Conservation (phyloP, 108 stramenopile species). For the Nitzschia inconspicua region DNA sequence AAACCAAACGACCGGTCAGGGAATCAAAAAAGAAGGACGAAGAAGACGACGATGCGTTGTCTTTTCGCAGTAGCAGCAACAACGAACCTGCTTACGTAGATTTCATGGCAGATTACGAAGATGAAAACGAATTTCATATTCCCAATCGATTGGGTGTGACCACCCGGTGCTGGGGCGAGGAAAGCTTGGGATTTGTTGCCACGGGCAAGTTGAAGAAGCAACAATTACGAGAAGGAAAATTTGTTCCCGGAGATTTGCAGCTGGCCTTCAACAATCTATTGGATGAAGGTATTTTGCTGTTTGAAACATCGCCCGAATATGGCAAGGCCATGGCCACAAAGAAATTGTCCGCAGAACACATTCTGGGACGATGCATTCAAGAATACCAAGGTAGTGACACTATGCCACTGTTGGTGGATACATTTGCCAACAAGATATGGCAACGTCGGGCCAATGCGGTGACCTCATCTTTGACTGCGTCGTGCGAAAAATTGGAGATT, state of each 20-base stretch:
- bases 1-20: constrained; percentile 32
- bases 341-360: constrained; percentile 49
- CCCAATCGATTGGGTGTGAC: constrained; percentile 84
- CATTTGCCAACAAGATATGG: constrained; percentile 24
- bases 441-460: constrained; percentile 19
- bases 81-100: constrained; percentile 46
- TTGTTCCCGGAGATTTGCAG: constrained; percentile 63
- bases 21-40: constrained; percentile 21
- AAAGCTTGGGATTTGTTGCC: constrained; percentile 50
- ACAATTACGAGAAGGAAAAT: constrained; percentile 59
- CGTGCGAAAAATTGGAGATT: constrained; percentile 49
- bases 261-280: constrained; percentile 66
- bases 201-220: constrained; percentile 69
- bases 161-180: constrained; percentile 66
- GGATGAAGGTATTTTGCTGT: constrained; percentile 57
- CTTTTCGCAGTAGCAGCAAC: not conserved
- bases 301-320: constrained; percentile 73
- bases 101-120: constrained; percentile 53
- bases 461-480: constrained; percentile 34
- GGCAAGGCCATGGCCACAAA: constrained; percentile 29
- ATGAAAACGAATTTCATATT: constrained; percentile 86
- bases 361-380: constrained; percentile 43
- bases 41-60: not conserved
- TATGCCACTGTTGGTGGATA: constrained; percentile 13
- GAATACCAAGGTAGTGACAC: constrained; percentile 23